Evolutionary conservation across 768 basidiomycete genomes (phyloP).

Genomic region (Candolleomyces efflorescens): DNA sequence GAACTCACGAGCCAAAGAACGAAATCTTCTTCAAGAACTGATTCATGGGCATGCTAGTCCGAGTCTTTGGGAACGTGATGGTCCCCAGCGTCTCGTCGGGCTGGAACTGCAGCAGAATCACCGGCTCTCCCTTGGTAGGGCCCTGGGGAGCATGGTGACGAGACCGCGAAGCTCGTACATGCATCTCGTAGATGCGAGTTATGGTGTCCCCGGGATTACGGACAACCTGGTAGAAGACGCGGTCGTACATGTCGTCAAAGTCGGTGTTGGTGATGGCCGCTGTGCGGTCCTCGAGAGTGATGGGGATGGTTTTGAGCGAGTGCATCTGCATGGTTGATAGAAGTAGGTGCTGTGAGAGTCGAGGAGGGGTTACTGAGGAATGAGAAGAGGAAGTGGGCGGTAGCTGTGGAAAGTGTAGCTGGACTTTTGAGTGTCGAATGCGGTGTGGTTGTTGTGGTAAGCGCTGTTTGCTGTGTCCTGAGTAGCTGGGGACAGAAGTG

Average conservation of each 20-base stretch:
- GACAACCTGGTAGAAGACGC: slow-evolving; percentile 62
- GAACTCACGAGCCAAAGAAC: slow-evolving; percentile 60
- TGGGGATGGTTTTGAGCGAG: slow-evolving; percentile 31
- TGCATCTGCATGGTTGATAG: slow-evolving; percentile 1
- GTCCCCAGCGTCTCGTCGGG: slow-evolving; percentile 55
- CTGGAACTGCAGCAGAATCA: slow-evolving; percentile 57
- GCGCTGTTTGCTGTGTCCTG: background rate
- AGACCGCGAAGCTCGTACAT: slow-evolving; percentile 56
- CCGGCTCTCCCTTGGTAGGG: slow-evolving; percentile 38
- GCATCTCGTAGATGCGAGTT: slow-evolving; percentile 63
- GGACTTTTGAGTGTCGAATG: background rate
- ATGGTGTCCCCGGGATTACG: slow-evolving; percentile 40
- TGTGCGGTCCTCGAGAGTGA: slow-evolving; percentile 67
- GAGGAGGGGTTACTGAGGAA: background rate
- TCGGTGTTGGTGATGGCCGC: slow-evolving; percentile 51
- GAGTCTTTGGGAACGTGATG: slow-evolving; percentile 45
- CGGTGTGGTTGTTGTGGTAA: background rate
- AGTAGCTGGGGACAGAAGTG: background rate
- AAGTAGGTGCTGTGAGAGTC: background rate
- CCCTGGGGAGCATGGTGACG: slow-evolving; percentile 47
- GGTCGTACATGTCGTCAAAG: slow-evolving; percentile 78
- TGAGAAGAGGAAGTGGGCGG: background rate
- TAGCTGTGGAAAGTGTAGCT: background rate
- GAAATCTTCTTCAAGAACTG: slow-evolving; percentile 61
- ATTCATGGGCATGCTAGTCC: slow-evolving; percentile 50